Evolutionary conservation across 2,329 filamentous ascomycete genomes (phyloP), one percentile per base, ranked within the genome.

Genomic region (Aspergillus fumigatus): DNA sequence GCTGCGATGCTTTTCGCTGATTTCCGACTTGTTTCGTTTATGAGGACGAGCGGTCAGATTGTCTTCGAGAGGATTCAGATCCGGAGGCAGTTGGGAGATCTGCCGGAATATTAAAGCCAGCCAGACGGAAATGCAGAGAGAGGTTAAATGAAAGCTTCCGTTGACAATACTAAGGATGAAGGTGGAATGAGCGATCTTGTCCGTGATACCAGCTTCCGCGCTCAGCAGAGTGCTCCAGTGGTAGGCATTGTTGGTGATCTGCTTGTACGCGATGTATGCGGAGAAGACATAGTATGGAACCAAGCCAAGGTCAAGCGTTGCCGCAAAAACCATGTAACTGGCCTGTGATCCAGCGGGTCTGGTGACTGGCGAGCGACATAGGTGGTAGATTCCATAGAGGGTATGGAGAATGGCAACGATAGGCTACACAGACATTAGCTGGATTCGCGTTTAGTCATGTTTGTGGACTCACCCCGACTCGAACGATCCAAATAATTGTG

Each of bases 51-150:
- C 86, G 1, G 92, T 97, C 56, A 96, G 77, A 66, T 93, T 87
- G 62, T 89, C 85, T 70, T 97, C 92, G 14, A 97, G 80, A 1
- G 93, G 93, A 70, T 97, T 97, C 89, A 96, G 91, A 68, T 97
- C 93, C 0, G 93, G 92, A 5, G 93, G 93, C 71, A 97, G 82
- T 21, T 82, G 79, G 4, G 86, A 81, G 66, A 97, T 97, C 68
- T 89, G 88, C 43, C 87, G 84, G 83, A 97, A 97, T 64, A 88
- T 84, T 52, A 89, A 71, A 17, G 86, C 85, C 26, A 97, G 80
- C 75, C 88, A 97, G 32, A 90, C 70, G 4, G 90, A 90, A 38
- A 95, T 77, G 19, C 79, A 73, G 1, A 94, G 73, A 1, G 90
- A 90, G 9, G 90, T 61, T 0, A 89, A 66, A 70, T 96, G 92